Conservation (phyloP, 2,329 filamentous ascomycete species). For the Sclerotiophoma versabilis region DNA sequence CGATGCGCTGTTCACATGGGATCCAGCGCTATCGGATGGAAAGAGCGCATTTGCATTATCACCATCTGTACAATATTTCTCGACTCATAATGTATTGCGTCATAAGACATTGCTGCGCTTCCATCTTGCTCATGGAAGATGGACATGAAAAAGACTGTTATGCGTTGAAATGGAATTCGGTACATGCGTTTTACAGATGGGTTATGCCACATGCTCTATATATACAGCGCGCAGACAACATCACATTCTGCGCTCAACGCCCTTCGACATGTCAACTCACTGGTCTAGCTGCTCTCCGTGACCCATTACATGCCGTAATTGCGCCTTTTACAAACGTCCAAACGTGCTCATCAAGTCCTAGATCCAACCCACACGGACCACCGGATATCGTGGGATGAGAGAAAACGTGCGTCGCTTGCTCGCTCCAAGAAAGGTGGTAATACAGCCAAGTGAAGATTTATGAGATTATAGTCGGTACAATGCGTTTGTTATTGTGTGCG, state of each 20-base stretch:
- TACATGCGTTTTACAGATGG: slow-evolving; percentile 17
- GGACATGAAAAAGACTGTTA: neutral
- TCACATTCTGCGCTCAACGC: slow-evolving; percentile 15
- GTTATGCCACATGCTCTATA: slow-evolving; percentile 40
- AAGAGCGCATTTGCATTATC: slow-evolving; percentile 14
- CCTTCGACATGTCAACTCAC: slow-evolving; percentile 9
- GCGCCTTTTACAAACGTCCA: slow-evolving; percentile 35
- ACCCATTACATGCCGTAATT: slow-evolving; percentile 32
- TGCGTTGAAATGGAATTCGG: neutral
- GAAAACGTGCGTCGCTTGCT: slow-evolving; percentile 34
- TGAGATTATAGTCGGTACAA: slow-evolving; percentile 45
- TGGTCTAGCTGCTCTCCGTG: slow-evolving; percentile 14
- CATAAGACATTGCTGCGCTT: slow-evolving; percentile 8
- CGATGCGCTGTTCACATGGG: slow-evolving; percentile 23
- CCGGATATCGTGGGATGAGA: slow-evolving; percentile 36
- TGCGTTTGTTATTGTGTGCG: slow-evolving; percentile 14
- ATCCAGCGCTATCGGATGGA: slow-evolving; percentile 20
- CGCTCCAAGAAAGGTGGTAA: slow-evolving; percentile 47
- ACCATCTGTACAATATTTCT: slow-evolving; percentile 40
- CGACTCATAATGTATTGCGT: slow-evolving; percentile 38
- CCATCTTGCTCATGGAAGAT: neutral
- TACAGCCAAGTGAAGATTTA: slow-evolving; percentile 51
- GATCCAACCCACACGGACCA: slow-evolving; percentile 39
- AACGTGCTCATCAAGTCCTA: slow-evolving; percentile 17
- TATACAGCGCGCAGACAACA: slow-evolving; percentile 37